Evolutionary conservation across 306 rosid species (phyloP).

Genomic region (Gastrolobium villosum): DNA sequence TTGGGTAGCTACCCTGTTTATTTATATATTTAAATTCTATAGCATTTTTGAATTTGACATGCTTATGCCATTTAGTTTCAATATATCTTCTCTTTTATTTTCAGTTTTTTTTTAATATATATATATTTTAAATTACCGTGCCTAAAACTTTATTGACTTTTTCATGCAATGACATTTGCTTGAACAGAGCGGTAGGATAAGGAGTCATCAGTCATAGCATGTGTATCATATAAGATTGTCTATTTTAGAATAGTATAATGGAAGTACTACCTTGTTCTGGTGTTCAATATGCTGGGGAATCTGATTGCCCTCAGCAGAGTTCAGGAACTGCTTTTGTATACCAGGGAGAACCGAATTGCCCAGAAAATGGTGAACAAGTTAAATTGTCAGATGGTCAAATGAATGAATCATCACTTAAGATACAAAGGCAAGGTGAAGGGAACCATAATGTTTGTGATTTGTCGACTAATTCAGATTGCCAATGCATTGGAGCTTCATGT

Average conservation of each 20-base stretch:
- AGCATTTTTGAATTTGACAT: not conserved
- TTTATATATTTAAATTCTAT: not conserved
- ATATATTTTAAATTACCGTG: not conserved
- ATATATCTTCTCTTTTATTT: constrained; percentile 13
- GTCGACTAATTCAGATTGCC: constrained; percentile 59
- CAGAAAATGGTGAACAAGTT: constrained; percentile 56
- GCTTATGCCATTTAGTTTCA: constrained; percentile 19
- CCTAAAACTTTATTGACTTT: constrained; percentile 30
- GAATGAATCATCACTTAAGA: constrained; percentile 51
- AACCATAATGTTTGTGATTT: constrained; percentile 49
- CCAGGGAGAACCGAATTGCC: constrained; percentile 62
- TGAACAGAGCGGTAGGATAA: constrained; percentile 55
- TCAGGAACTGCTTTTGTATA: constrained; percentile 57
- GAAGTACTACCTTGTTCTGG: constrained; percentile 91
- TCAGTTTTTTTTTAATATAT: not conserved
- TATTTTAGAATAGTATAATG: constrained; percentile 61
- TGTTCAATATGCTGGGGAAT: constrained; percentile 70
- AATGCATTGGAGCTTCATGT: constrained; percentile 64
- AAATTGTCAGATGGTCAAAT: constrained; percentile 53
- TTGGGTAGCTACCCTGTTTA: not conserved
- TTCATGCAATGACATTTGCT: constrained; percentile 48
- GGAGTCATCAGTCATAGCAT: constrained; percentile 45
- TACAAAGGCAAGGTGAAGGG: constrained; percentile 57
- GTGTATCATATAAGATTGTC: constrained; percentile 46
- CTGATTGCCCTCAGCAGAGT: constrained; percentile 72